Percentiles rank a stretch among this genome's conserved stretches.
These are phyloP conservation scores for Apiospora kogelbergensis DNA, from an alignment of 2,329 filamentous ascomycete genomes.

Conservation along the genomic window DNA sequence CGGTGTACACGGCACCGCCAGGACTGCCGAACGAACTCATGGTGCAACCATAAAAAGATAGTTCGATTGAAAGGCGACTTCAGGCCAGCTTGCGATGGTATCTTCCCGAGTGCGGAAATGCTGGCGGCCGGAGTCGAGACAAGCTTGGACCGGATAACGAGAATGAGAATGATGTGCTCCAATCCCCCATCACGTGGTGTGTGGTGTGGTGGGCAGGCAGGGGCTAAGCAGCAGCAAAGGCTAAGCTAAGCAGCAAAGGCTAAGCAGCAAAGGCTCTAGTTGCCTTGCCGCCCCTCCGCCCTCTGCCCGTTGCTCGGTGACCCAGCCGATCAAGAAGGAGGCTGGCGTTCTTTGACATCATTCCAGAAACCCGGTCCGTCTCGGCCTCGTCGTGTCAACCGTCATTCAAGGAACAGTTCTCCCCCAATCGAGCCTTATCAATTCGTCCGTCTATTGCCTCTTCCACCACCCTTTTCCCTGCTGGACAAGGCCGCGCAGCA, in stretches of 20 bases:
- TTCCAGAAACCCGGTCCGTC: background rate
- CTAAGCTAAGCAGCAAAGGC: background rate
- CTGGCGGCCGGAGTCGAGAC: background rate
- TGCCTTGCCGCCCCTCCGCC: background rate
- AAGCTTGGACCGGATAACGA: background rate
- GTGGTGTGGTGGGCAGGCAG: background rate
- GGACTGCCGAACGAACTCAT: conserved; percentile 71
- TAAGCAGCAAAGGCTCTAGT: background rate
- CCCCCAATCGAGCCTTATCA: background rate
- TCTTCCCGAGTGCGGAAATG: background rate
- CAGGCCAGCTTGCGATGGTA: background rate
- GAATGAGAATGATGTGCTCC: background rate
- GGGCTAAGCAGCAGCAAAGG: background rate
- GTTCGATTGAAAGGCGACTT: background rate
- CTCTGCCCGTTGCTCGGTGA: background rate
- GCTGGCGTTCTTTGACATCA: background rate
- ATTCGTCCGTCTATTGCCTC: background rate
- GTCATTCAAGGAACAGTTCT: background rate
- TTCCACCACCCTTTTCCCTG: too few relatives aligned
- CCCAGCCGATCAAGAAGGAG: background rate
- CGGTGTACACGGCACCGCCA: conserved; percentile 61
- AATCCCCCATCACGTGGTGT: conserved; percentile 3
- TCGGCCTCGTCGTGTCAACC: background rate
- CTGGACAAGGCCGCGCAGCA: background rate
- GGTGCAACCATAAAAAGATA: background rate